phyloP scores from a whole-genome alignment of 352 stramenopile genomes.

The Phytophthora colocasiae region DNA sequence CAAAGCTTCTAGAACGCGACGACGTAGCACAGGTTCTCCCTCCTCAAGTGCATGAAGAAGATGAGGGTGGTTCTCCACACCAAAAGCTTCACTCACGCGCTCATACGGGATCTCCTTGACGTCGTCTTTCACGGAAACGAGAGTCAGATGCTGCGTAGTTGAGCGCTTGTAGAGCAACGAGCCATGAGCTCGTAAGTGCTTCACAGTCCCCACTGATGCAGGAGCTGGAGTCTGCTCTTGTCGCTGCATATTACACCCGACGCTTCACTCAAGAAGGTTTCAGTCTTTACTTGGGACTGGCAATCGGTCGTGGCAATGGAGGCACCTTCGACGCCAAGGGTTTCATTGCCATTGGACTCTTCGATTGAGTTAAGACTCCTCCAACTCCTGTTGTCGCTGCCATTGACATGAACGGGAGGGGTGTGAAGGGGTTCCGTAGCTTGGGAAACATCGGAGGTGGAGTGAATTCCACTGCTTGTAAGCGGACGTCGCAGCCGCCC shows the following conservation, averaged over 20 bases:
- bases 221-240: constrained; percentile 2
- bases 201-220: constrained; percentile 29
- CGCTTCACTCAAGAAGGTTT: constrained; percentile 32
- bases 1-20: constrained; percentile 60
- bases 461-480: constrained; percentile 42
- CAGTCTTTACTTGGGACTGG: constrained; percentile 10
- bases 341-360: constrained; percentile 18
- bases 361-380: neutral
- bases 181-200: constrained; percentile 63
- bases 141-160: constrained; percentile 62
- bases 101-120: constrained; percentile 65
- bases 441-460: constrained; percentile 58
- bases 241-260: constrained; percentile 30
- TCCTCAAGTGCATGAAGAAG: constrained; percentile 67
- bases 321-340: constrained; percentile 18
- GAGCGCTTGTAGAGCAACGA: constrained; percentile 74
- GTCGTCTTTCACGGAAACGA: constrained; percentile 59
- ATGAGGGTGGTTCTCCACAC: constrained; percentile 73
- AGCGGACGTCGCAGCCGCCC: constrained; percentile 2
- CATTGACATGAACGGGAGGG: constrained; percentile 11
- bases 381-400: neutral
- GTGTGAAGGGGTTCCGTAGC: constrained; percentile 34
- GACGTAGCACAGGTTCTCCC: constrained; percentile 55
- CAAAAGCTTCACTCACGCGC: constrained; percentile 72
- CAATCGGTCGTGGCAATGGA: constrained; percentile 18